Conservation (phyloP, 2,329 filamentous ascomycete genomes). For the Rutstroemia sp. region DNA sequence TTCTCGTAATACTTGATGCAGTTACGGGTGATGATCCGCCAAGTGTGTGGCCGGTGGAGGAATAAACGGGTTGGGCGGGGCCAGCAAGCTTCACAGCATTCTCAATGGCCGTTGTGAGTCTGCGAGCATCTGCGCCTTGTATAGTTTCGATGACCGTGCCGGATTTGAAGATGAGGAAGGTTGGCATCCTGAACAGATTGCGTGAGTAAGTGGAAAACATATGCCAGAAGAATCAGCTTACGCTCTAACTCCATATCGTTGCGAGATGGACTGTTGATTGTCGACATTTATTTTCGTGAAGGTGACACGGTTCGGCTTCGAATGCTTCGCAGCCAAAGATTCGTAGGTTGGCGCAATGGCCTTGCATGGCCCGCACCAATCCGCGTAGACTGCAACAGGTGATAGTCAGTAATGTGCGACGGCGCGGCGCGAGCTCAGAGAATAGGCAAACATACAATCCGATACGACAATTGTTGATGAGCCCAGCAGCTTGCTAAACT, state of each 20-base stretch:
- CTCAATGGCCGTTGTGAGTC: constrained; percentile 69
- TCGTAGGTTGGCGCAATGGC: constrained; percentile 86
- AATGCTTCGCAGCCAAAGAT: constrained; percentile 69
- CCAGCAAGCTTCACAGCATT: constrained; percentile 51
- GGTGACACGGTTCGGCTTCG: constrained; percentile 72
- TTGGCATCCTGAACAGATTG: constrained; percentile 59
- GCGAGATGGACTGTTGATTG: constrained; percentile 67
- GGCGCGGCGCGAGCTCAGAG: constrained; percentile 17
- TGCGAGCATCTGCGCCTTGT: constrained; percentile 70
- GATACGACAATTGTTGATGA: constrained; percentile 75
- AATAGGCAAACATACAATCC: constrained; percentile 62
- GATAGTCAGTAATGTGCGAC: constrained; percentile 3
- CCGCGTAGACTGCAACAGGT: constrained; percentile 67
- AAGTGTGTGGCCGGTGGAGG: constrained; percentile 49
- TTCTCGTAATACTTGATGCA: not conserved
- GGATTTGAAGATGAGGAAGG: constrained; percentile 84
- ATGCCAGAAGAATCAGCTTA: constrained; percentile 31
- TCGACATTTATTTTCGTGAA: constrained; percentile 94
- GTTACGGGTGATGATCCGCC: constrained; percentile 33
- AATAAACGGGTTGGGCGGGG: constrained; percentile 41
- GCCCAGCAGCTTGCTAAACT: constrained; percentile 66
- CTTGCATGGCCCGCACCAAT: constrained; percentile 94
- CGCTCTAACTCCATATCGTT: constrained; percentile 72
- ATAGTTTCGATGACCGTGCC: constrained; percentile 68
- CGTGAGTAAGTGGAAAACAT: constrained; percentile 2